Conservation (phyloP, 2,329 filamentous ascomycete genomes). For the Sclerotinia nivalis region DNA sequence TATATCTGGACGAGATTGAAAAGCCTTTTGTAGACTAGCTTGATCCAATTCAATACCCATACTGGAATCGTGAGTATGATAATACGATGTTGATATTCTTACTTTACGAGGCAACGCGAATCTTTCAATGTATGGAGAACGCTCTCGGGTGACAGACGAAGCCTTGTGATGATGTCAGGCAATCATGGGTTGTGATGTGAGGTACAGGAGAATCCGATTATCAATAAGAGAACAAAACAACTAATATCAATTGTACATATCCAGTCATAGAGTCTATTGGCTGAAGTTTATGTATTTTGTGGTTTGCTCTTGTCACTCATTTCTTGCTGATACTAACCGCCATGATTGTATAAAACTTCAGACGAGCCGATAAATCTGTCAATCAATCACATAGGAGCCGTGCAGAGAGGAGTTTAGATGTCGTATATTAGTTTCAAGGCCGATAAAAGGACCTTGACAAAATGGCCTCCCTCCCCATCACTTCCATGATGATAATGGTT, state of each 20-base stretch:
- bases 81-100: conserved; percentile 15
- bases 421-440: conserved; percentile 10
- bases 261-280: not conserved
- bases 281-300: not conserved
- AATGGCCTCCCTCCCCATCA: not conserved
- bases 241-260: not conserved
- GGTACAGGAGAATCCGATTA: not conserved
- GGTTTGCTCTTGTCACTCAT: conserved; percentile 8
- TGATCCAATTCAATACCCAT: conserved; percentile 38
- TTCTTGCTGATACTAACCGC: not conserved
- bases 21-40: conserved; percentile 38
- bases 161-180: conserved; percentile 26
- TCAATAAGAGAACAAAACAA: not conserved
- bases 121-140: conserved; percentile 15
- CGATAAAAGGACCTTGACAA: not conserved
- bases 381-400: not conserved
- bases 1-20: conserved; percentile 39
- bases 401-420: not conserved
- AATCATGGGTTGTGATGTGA: not conserved
- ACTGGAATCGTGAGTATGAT: conserved; percentile 14
- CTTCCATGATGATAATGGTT: not conserved
- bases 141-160: conserved; percentile 20
- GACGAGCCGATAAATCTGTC: not conserved
- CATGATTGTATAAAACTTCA: not conserved
- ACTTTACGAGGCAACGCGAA: conserved; percentile 16